phyloP scores from a whole-genome alignment of 192 early-diverging fungal species.

The Fimicolochytrium jonesii region DNA sequence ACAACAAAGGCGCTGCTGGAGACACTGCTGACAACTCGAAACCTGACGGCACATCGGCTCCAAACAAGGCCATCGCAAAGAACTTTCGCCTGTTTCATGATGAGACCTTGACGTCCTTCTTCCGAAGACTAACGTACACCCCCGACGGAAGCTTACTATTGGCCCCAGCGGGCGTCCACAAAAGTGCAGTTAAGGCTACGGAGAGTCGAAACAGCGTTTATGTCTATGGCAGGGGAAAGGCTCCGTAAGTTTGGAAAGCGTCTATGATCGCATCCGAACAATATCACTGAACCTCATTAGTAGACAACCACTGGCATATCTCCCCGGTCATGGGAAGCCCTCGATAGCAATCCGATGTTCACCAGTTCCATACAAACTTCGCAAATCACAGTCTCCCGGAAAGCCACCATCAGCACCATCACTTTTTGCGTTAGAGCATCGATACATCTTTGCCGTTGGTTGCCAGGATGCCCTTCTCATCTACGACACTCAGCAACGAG shows the following conservation, averaged over 20 bases:
- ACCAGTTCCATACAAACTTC: slow-evolving; percentile 53
- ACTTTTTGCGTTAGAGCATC: slow-evolving; percentile 51
- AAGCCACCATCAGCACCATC: neutral
- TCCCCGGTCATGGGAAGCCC: slow-evolving; percentile 70
- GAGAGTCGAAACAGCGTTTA: slow-evolving; percentile 60
- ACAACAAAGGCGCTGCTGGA: no score
- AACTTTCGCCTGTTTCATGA: slow-evolving; percentile 41
- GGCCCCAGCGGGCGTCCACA: slow-evolving; percentile 67
- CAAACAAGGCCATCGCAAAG: slow-evolving; percentile 17
- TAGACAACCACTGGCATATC: slow-evolving; percentile 63
- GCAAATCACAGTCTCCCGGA: neutral
- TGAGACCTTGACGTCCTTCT: slow-evolving; percentile 88
- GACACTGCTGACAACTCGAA: no score
- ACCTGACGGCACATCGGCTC: no score
- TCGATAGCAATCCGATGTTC: slow-evolving; percentile 74
- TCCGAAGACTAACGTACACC: slow-evolving; percentile 78
- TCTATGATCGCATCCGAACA: no score
- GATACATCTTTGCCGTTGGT: slow-evolving; percentile 82
- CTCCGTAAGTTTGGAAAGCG: slow-evolving; percentile 20
- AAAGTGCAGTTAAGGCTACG: slow-evolving; percentile 10
- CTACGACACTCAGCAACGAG: slow-evolving; percentile 76
- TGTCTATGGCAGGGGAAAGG: slow-evolving; percentile 60
- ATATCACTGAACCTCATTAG: no score
- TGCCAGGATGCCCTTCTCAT: slow-evolving; percentile 77
- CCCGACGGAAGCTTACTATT: slow-evolving; percentile 84